A percentile compares a stretch with the other conserved stretches of the same genome.
Evolutionary conservation across 164 flowering plant species (phyloP).

Genomic region (Piper betle): DNA sequence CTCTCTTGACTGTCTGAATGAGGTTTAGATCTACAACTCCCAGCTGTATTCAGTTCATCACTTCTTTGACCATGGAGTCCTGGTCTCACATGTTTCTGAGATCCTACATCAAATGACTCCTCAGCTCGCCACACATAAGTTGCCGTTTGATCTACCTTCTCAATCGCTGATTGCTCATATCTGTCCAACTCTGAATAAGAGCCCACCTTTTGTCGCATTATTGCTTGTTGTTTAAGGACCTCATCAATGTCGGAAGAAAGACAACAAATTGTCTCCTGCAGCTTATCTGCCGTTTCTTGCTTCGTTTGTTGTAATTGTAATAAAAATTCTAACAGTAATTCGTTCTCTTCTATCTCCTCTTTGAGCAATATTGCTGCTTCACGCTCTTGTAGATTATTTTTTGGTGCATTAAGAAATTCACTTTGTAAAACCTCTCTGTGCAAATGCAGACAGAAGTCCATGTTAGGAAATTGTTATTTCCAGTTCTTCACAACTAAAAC

Average conservation of each 20-base stretch:
- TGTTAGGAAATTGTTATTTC: background rate
- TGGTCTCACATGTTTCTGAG: constrained; percentile 49
- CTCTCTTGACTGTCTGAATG: constrained; percentile 27
- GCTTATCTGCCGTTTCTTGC: constrained; percentile 57
- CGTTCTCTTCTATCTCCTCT: constrained; percentile 78
- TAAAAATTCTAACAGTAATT: constrained; percentile 75
- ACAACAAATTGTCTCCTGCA: constrained; percentile 47
- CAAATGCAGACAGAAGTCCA: constrained; percentile 1
- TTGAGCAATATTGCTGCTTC: constrained; percentile 68
- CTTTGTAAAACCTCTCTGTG: constrained; percentile 75
- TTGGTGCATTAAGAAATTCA: constrained; percentile 75
- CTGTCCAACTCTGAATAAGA: constrained; percentile 19
- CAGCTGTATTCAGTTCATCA: constrained; percentile 29
- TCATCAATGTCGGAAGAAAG: constrained; percentile 74
- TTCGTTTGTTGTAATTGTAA: constrained; percentile 50
- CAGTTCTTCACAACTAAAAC: background rate
- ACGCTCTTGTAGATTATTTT: constrained; percentile 54
- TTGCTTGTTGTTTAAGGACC: constrained; percentile 43
- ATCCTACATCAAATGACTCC: constrained; percentile 28
- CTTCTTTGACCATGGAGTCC: constrained; percentile 14
- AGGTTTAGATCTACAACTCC: constrained; percentile 19
- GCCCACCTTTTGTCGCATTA: constrained; percentile 25
- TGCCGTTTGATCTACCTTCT: constrained; percentile 7
- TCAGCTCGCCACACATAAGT: constrained; percentile 12
- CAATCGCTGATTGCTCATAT: constrained; percentile 21